Conservation (phyloP, 2,329 filamentous ascomycete genomes). For the Epichloe sp. region DNA sequence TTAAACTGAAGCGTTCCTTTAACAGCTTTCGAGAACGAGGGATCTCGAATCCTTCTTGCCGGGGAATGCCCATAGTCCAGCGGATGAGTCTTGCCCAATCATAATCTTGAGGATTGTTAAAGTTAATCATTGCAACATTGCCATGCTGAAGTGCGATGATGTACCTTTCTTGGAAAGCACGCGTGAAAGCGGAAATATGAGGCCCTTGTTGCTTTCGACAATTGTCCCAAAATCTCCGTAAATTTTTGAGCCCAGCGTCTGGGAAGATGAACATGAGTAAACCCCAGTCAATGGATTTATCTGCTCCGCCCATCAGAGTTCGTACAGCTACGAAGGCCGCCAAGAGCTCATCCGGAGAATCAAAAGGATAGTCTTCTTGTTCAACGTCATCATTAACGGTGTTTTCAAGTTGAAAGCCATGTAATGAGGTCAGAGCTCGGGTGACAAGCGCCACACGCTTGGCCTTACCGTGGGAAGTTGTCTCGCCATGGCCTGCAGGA, state of each 20-base stretch:
- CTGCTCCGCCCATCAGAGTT: slow-evolving; percentile 45
- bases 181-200: slow-evolving; percentile 39
- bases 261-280: slow-evolving; percentile 44
- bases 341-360: slow-evolving; percentile 26
- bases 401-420: neutral
- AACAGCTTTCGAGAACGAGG: slow-evolving; percentile 34
- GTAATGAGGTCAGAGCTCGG: slow-evolving; percentile 17
- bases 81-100: slow-evolving; percentile 55
- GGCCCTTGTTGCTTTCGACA: slow-evolving; percentile 37
- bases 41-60: slow-evolving; percentile 32
- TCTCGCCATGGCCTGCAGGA: neutral
- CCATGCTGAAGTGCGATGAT: slow-evolving; percentile 51
- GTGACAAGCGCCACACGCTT: slow-evolving; percentile 19
- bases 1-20: slow-evolving; percentile 27
- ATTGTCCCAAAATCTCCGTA: slow-evolving; percentile 43
- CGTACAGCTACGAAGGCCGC: slow-evolving; percentile 45
- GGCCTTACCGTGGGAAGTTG: slow-evolving; percentile 3
- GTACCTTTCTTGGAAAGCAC: slow-evolving; percentile 53
- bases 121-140: slow-evolving; percentile 49
- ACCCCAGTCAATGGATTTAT: slow-evolving; percentile 48
- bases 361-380: slow-evolving; percentile 3
- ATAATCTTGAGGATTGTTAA: slow-evolving; percentile 47
- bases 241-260: slow-evolving; percentile 32
- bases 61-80: slow-evolving; percentile 48
- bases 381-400: neutral